Percentiles rank a stretch among this genome's conserved stretches.
Evolutionary conservation across 75 land plant species (phyloP).

Genomic region (Cryptomeria japonica): DNA sequence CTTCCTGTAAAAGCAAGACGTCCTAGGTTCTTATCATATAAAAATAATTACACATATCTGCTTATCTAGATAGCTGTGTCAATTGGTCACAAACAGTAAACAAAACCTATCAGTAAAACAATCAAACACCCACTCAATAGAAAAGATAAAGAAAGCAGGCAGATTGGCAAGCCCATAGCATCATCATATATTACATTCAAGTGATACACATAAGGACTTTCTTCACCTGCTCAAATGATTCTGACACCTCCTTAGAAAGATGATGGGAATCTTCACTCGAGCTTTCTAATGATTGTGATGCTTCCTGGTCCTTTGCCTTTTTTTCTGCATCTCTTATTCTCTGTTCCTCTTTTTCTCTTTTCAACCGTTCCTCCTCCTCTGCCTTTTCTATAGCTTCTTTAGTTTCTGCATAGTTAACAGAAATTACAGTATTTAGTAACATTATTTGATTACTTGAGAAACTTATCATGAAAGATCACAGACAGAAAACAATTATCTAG

Average conservation of each 20-base stretch:
- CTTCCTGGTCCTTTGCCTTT: conserved; percentile 15
- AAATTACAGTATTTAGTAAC: neutral
- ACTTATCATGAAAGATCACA: neutral
- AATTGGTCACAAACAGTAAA: neutral
- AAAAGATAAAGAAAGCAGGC: neutral
- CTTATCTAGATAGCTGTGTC: neutral
- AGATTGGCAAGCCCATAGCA: conserved; percentile 5
- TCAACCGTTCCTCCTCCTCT: conserved; percentile 64
- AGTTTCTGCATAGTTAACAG: conserved; percentile 34
- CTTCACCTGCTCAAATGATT: conserved; percentile 13
- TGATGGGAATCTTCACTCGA: conserved; percentile 5
- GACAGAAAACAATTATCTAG: conserved; percentile 13
- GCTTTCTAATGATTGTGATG: conserved; percentile 1
- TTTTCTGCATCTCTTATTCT: conserved; percentile 45
- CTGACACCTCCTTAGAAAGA: neutral
- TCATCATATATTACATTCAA: neutral
- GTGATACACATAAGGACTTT: neutral
- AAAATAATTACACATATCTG: neutral
- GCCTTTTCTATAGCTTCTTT: conserved; percentile 80
- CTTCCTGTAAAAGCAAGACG: neutral
- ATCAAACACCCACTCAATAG: neutral
- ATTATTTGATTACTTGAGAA: neutral
- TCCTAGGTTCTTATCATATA: neutral
- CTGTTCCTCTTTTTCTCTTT: conserved; percentile 68
- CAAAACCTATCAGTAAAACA: neutral